Percentiles rank a stretch among this genome's conserved stretches.
These are phyloP conservation scores for Calcarisporium arbuscula DNA, from an alignment of 2,329 filamentous ascomycete genomes.

Conservation along the genomic window DNA sequence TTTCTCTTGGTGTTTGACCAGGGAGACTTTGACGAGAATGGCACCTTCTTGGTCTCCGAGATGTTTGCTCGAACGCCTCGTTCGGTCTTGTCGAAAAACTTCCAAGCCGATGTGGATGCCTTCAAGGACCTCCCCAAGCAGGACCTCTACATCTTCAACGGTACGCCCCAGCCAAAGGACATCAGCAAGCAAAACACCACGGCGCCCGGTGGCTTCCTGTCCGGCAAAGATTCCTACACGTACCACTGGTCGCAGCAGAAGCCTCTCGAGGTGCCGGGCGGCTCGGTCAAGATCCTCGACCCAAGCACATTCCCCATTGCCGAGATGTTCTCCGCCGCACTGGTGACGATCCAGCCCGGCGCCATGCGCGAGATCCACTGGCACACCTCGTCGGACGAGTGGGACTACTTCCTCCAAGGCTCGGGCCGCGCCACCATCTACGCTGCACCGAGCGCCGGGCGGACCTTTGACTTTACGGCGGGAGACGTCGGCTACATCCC, in stretches of 20 bases:
- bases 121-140: constrained; percentile 41
- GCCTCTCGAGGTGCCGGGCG: constrained; percentile 46
- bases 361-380: constrained; percentile 60
- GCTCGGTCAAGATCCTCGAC: constrained; percentile 54
- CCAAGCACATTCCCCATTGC: constrained; percentile 51
- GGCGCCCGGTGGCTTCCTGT: constrained; percentile 35
- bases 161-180: constrained; percentile 38
- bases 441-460: constrained; percentile 39
- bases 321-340: constrained; percentile 45
- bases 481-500: constrained; percentile 56
- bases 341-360: constrained; percentile 54
- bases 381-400: constrained; percentile 55
- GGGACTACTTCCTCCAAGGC: constrained; percentile 53
- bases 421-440: constrained; percentile 51
- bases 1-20: constrained; percentile 56
- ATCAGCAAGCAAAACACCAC: constrained; percentile 42
- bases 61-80: constrained; percentile 44
- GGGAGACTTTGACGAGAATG: constrained; percentile 52
- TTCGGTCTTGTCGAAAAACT: constrained; percentile 49
- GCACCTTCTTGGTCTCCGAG: constrained; percentile 51
- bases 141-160: constrained; percentile 48
- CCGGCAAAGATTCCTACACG: constrained; percentile 33
- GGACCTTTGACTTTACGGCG: constrained; percentile 53
- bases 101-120: constrained; percentile 39
- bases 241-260: constrained; percentile 47